These are phyloP conservation scores for Trichophyton benhamiae DNA, from an alignment of 2,329 filamentous ascomycete genomes.

Conservation along the genomic window DNA sequence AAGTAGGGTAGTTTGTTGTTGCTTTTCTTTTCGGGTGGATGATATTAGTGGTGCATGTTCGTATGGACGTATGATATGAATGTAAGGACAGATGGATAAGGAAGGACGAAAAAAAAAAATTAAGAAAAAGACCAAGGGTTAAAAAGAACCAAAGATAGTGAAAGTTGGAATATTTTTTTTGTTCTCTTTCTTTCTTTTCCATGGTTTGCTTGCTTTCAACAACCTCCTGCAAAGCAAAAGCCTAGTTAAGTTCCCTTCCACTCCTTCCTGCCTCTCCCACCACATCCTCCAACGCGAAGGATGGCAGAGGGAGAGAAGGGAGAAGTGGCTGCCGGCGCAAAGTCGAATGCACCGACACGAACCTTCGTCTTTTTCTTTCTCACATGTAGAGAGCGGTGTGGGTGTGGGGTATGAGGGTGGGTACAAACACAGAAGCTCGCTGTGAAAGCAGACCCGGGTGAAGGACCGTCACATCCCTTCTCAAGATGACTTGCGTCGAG, in stretches of 20 bases:
- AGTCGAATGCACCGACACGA: background rate
- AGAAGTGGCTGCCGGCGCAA: background rate
- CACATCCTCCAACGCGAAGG: background rate
- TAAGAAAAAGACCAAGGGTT: background rate
- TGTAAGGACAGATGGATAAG: background rate
- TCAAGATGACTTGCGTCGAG: conserved; percentile 1
- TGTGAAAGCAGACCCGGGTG: background rate
- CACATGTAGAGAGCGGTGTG: background rate
- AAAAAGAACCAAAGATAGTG: background rate
- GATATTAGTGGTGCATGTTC: background rate
- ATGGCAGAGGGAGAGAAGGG: background rate
- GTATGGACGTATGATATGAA: background rate
- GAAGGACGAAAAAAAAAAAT: background rate
- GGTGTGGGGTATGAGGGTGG: no score
- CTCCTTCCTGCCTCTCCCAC: background rate
- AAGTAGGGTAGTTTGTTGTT: background rate
- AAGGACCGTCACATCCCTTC: background rate
- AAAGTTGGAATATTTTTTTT: background rate
- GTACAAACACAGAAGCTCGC: background rate
- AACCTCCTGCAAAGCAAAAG: background rate
- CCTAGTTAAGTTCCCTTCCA: background rate
- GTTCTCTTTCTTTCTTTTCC: background rate
- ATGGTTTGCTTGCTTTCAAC: background rate
- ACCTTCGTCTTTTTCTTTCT: conserved; percentile 2
- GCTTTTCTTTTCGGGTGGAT: no score